A percentile compares a stretch with the other conserved stretches of the same genome.
These are phyloP conservation scores for Knufia fluminis DNA, from an alignment of 2,329 filamentous ascomycete species.

Conservation along the genomic window DNA sequence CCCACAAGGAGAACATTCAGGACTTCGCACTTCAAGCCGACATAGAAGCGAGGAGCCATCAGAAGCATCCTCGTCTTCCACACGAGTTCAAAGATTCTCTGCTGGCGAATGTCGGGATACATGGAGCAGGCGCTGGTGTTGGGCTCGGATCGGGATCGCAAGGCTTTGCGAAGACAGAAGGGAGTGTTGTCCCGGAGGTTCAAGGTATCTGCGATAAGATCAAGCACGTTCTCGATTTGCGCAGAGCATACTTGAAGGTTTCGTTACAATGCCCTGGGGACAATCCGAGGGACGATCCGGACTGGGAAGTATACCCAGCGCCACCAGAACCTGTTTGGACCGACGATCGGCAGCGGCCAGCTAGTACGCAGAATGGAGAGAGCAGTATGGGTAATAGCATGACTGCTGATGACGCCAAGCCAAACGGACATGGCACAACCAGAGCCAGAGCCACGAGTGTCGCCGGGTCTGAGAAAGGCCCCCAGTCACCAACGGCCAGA, in stretches of 20 bases:
- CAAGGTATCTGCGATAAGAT: slow-evolving; percentile 82
- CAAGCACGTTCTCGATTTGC: slow-evolving; percentile 75
- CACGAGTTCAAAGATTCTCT: slow-evolving; percentile 48
- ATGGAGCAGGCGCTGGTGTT: slow-evolving; percentile 50
- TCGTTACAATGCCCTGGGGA: slow-evolving; percentile 74
- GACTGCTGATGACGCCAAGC: slow-evolving; percentile 18
- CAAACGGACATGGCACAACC: slow-evolving; percentile 8
- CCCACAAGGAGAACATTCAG: slow-evolving; percentile 12
- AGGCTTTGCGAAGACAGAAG: slow-evolving; percentile 62
- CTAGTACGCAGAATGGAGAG: slow-evolving; percentile 11
- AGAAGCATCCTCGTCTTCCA: slow-evolving; percentile 42
- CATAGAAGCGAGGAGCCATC: slow-evolving; percentile 40
- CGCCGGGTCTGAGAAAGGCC: slow-evolving; percentile 22
- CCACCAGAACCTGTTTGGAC: slow-evolving; percentile 88
- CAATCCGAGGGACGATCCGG: slow-evolving; percentile 76
- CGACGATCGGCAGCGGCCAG: slow-evolving; percentile 42
- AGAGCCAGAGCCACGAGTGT: slow-evolving; percentile 24
- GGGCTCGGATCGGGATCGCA: slow-evolving; percentile 52
- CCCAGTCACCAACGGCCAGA: slow-evolving; percentile 36
- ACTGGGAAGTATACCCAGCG: slow-evolving; percentile 83
- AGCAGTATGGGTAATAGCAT: slow-evolving; percentile 26
- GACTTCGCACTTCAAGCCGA: slow-evolving; percentile 38
- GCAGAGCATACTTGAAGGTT: slow-evolving; percentile 78
- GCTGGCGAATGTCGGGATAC: slow-evolving; percentile 45
- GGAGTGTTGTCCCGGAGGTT: slow-evolving; percentile 74